These are phyloP conservation scores for Scorias spongiosa DNA, from an alignment of 2,329 filamentous ascomycete species.

Conservation along the genomic window DNA sequence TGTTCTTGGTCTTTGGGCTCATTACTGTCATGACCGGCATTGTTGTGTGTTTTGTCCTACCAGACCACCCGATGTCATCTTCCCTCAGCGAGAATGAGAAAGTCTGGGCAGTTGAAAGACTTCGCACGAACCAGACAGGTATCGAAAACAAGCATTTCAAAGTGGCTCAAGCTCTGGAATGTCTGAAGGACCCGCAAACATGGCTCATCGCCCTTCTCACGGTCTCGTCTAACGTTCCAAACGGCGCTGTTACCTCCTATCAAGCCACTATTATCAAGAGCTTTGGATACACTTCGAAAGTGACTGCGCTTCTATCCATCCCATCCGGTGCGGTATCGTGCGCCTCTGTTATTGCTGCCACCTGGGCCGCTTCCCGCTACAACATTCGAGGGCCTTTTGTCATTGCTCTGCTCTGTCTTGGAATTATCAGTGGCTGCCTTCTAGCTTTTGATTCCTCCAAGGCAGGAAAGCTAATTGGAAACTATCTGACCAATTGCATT, in stretches of 20 bases:
- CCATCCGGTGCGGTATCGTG: conserved; percentile 38
- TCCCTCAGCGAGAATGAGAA: conserved; percentile 16
- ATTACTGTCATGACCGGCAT: conserved; percentile 26
- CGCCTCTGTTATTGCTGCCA: conserved; percentile 18
- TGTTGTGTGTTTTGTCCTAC: conserved; percentile 14
- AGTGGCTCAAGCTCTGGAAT: conserved; percentile 29
- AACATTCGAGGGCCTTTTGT: not conserved
- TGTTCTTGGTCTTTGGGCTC: conserved; percentile 32
- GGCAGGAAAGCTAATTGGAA: conserved; percentile 13
- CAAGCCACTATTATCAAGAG: conserved; percentile 18
- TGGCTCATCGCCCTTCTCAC: conserved; percentile 26
- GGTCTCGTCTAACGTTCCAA: conserved; percentile 21
- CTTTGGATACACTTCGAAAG: conserved; percentile 16
- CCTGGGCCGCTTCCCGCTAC: conserved; percentile 14
- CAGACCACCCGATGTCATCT: conserved; percentile 17
- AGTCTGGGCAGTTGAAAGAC: conserved; percentile 22
- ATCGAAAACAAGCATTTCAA: conserved; percentile 39
- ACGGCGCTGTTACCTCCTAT: conserved; percentile 27
- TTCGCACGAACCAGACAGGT: conserved; percentile 34
- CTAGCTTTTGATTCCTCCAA: not conserved
- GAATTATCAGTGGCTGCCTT: not conserved
- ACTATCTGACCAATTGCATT: conserved; percentile 26
- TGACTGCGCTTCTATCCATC: conserved; percentile 34
- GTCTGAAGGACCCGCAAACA: conserved; percentile 29
- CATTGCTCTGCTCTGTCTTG: not conserved